Evolutionary conservation across 495 filamentous ascomycete species (phyloP).

Genomic region (Xylaria castorea): DNA sequence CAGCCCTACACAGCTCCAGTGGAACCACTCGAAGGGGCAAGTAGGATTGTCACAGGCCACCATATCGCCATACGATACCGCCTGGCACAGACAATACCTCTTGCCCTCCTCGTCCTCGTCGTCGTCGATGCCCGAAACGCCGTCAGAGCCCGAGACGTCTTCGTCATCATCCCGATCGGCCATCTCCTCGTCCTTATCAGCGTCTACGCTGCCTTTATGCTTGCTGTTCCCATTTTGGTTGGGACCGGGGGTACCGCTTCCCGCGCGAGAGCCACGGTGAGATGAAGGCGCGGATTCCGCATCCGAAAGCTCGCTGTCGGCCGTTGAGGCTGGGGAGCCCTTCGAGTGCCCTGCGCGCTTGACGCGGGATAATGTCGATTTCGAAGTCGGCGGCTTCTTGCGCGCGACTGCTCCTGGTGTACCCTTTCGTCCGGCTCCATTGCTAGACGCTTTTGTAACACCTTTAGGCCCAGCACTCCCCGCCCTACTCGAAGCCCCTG

Average conservation of each 20-base stretch:
- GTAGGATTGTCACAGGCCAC: slow-evolving; percentile 95
- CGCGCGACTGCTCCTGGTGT: slow-evolving; percentile 64
- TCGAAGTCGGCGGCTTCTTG: slow-evolving; percentile 65
- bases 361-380: slow-evolving; percentile 59
- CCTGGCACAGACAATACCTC: slow-evolving; percentile 92
- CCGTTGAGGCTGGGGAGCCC: slow-evolving; percentile 63
- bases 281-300: slow-evolving; percentile 63
- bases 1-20: slow-evolving; percentile 93
- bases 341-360: slow-evolving; percentile 59
- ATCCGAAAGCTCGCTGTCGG: slow-evolving; percentile 70
- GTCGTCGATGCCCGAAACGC: slow-evolving; percentile 74
- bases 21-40: slow-evolving; percentile 97
- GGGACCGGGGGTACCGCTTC: slow-evolving; percentile 56
- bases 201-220: slow-evolving; percentile 32
- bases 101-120: slow-evolving; percentile 87
- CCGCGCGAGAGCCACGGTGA: slow-evolving; percentile 43
- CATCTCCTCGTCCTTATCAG: slow-evolving; percentile 48
- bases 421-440: slow-evolving; percentile 61
- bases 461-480: slow-evolving; percentile 74
- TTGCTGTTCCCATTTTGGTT: slow-evolving; percentile 27
- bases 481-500: slow-evolving; percentile 62
- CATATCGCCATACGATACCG: slow-evolving; percentile 95
- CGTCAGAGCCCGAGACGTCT: slow-evolving; percentile 65
- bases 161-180: slow-evolving; percentile 58
- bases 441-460: slow-evolving; percentile 55